Percentiles rank a stretch among this genome's conserved stretches.
phyloP scores from a whole-genome alignment of 257 asterid genomes.

The Misopates orontium region DNA sequence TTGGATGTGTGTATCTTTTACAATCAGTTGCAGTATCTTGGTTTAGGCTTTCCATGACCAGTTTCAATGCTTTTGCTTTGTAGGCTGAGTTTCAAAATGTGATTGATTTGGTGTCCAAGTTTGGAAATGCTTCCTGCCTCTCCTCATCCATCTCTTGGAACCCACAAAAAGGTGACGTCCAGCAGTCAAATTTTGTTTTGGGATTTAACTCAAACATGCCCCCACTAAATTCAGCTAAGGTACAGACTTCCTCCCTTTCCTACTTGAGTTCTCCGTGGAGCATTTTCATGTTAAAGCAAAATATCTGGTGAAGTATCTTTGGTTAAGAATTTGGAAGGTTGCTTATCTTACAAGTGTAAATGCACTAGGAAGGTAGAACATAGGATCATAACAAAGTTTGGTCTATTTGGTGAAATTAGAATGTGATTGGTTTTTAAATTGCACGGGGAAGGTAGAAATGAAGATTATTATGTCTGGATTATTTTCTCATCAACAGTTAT shows the following conservation, averaged over 20 bases:
- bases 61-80: slow-evolving; percentile 17
- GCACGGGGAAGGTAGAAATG: neutral
- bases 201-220: slow-evolving; percentile 73
- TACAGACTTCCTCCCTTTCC: slow-evolving; percentile 28
- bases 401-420: no score
- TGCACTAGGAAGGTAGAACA: neutral
- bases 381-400: no score
- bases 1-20: slow-evolving; percentile 10
- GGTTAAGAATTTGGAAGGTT: neutral
- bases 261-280: slow-evolving; percentile 8
- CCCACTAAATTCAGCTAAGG: slow-evolving; percentile 85
- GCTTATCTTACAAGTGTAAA: neutral
- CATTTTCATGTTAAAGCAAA: neutral
- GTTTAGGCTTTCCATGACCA: slow-evolving; percentile 7
- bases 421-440: no score
- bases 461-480: neutral
- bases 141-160: slow-evolving; percentile 92
- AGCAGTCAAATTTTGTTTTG: slow-evolving; percentile 72
- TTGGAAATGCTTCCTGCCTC: slow-evolving; percentile 57
- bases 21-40: neutral
- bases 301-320: neutral
- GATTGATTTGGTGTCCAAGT: slow-evolving; percentile 71
- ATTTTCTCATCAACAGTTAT: neutral
- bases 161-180: slow-evolving; percentile 66
- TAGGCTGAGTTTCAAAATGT: slow-evolving; percentile 90